Percentiles rank a stretch among this genome's conserved stretches.
Evolutionary conservation across 768 basidiomycete genomes (phyloP).

Genomic region (Bullera alba): DNA sequence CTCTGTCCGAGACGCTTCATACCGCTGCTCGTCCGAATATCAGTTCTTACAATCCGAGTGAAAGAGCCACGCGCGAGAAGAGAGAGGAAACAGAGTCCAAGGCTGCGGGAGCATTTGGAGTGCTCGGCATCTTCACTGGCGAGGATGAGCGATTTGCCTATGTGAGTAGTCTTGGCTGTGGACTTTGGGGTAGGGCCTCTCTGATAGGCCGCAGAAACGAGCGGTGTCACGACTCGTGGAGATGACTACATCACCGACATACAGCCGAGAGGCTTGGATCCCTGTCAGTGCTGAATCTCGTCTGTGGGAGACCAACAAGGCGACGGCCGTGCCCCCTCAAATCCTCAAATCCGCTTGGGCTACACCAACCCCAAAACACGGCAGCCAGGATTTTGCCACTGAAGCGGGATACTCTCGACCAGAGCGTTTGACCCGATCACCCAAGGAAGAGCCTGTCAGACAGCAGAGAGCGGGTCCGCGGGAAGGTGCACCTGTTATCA

Average conservation of each 20-base stretch:
- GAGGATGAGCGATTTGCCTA: conserved; percentile 60
- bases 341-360: too few relatives aligned
- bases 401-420: conserved; percentile 40
- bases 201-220: conserved; percentile 47
- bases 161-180: conserved; percentile 26
- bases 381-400: conserved; percentile 33
- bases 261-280: conserved; percentile 39
- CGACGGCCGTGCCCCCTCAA: not conserved
- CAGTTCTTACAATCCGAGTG: conserved; percentile 50
- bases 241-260: conserved; percentile 49
- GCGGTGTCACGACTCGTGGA: conserved; percentile 57
- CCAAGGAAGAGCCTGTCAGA: not conserved
- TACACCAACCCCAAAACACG: too few relatives aligned
- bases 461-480: conserved; percentile 1
- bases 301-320: conserved; percentile 30
- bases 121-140: conserved; percentile 54
- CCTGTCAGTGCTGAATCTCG: conserved; percentile 26
- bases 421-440: not conserved
- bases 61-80: conserved; percentile 19
- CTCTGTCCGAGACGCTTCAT: conserved; percentile 50
- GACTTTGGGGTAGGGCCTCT: not conserved
- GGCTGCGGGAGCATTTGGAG: conserved; percentile 48
- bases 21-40: conserved; percentile 56
- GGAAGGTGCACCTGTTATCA: conserved; percentile 29
- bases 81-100: conserved; percentile 15